Conservation (phyloP, 1,139 yeast genomes). For the Nematodospora anomalae region DNA sequence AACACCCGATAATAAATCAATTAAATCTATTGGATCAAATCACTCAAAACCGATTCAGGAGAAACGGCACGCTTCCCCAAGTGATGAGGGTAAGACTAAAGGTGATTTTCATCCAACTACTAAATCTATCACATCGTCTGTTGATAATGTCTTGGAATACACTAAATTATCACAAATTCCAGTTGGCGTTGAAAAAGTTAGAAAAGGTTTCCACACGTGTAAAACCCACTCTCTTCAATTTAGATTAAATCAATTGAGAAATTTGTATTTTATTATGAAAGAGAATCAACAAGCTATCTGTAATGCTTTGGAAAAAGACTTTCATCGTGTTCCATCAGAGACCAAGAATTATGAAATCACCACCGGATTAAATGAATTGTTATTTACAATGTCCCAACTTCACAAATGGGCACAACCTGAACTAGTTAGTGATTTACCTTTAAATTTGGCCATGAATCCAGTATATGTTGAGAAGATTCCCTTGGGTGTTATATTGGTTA, state of each 20-base stretch:
- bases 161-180: conserved; percentile 58
- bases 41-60: not conserved
- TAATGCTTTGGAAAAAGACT: conserved; percentile 63
- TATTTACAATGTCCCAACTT: conserved; percentile 58
- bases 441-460: conserved; percentile 44
- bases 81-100: not conserved
- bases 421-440: conserved; percentile 43
- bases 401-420: conserved; percentile 62
- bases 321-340: conserved; percentile 64
- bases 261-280: conserved; percentile 61
- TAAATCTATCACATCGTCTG: not conserved
- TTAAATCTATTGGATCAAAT: not conserved
- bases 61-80: not conserved
- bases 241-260: conserved; percentile 64
- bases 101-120: not conserved
- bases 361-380: conserved; percentile 50
- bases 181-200: conserved; percentile 42
- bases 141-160: conserved; percentile 13
- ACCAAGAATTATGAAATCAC: conserved; percentile 57
- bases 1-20: not conserved
- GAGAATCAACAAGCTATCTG: conserved; percentile 60
- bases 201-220: conserved; percentile 45
- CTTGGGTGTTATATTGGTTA: conserved; percentile 70
- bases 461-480: conserved; percentile 65
- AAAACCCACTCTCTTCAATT: conserved; percentile 55